These are phyloP conservation scores for Russula brevipes DNA, from an alignment of 768 basidiomycete genomes.

Conservation along the genomic window DNA sequence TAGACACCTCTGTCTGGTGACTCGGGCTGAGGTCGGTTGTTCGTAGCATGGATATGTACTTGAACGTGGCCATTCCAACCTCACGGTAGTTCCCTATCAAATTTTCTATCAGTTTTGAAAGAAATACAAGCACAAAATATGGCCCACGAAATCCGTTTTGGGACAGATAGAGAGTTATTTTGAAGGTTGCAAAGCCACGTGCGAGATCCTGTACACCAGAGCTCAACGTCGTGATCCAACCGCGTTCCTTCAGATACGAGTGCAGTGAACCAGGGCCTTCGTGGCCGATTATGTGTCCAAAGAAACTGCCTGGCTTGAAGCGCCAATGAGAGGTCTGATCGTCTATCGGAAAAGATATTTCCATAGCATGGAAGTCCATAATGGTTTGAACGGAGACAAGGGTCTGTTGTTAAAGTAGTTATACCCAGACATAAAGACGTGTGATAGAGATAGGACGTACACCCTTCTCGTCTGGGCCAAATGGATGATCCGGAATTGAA, in stretches of 20 bases:
- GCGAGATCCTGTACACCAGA: slow-evolving; percentile 66
- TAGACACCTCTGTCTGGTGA: slow-evolving; percentile 71
- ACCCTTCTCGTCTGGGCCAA: slow-evolving; percentile 64
- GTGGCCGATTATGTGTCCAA: slow-evolving; percentile 83
- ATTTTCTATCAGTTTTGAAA: slow-evolving; percentile 6
- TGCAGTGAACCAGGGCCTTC: slow-evolving; percentile 90
- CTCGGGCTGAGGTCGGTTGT: slow-evolving; percentile 54
- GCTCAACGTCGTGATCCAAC: slow-evolving; percentile 75
- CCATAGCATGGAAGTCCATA: slow-evolving; percentile 78
- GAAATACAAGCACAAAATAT: neutral
- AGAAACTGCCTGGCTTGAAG: slow-evolving; percentile 68
- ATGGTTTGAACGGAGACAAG: slow-evolving; percentile 85
- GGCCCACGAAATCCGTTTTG: slow-evolving; percentile 77
- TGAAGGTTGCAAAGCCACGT: slow-evolving; percentile 87
- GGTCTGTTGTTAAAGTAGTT: slow-evolving; percentile 42
- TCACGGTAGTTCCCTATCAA: slow-evolving; percentile 65
- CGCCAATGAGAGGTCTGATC: slow-evolving; percentile 71
- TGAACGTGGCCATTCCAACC: slow-evolving; percentile 65
- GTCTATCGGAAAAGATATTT: slow-evolving; percentile 74
- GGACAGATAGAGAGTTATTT: slow-evolving; percentile 75
- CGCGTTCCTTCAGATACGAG: slow-evolving; percentile 83
- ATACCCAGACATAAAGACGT: neutral
- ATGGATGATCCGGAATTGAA: slow-evolving; percentile 66
- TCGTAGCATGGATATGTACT: slow-evolving; percentile 70
- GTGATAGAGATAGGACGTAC: slow-evolving; percentile 41